Evolutionary conservation across 2,329 filamentous ascomycete genomes (phyloP), one percentile per base, ranked within the genome.

Genomic region (Dothistroma septosporum): DNA sequence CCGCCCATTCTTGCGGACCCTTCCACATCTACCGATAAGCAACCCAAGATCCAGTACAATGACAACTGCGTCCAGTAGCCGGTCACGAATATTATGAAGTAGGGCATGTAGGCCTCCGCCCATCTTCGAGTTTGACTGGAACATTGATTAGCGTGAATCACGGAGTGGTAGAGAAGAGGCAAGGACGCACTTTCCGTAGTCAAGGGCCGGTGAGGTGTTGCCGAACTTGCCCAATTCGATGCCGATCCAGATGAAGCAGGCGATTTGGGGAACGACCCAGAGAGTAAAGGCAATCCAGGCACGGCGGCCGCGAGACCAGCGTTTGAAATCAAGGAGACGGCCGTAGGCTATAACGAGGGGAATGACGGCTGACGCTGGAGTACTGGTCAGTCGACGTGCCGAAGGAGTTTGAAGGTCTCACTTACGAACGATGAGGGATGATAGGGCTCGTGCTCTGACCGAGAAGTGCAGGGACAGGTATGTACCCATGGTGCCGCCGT

Each of bases 11-110:
- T 66, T 6, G 72, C 66, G 5, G 68, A 72, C 5, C 68, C 65
- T 44, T 72, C 70, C 1, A 75, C 68, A 22, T 76, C 73, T 0
- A 70, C 73, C 2, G 74, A 73, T 22, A 76, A 74, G 3, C 70
- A 74, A 32, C 73, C 74, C 14, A 76, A 65, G 21, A 76, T 73
- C 74, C 74, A 76, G 65, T 76, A 76, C 5, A 76, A 62, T 1
- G 63, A 67, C 8, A 66, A 57, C 52, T 69, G 67, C 3, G 64
- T 66, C 60, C 64, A 62, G 54, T 68, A 68, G 33, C 66, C 64
- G 1, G 67, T 68, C 31, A 63, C 55, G 49, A 67, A 66, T 19
- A 69, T 66, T 41, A 69, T 61, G 48, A 69, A 59, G 48, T 68
- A 69, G 1, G 67, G 67, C 2, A 67, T 21, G 57, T 68, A 69